These are phyloP conservation scores for Neoarthrinium moseri DNA, from an alignment of 2,329 filamentous ascomycete species.

Conservation along the genomic window DNA sequence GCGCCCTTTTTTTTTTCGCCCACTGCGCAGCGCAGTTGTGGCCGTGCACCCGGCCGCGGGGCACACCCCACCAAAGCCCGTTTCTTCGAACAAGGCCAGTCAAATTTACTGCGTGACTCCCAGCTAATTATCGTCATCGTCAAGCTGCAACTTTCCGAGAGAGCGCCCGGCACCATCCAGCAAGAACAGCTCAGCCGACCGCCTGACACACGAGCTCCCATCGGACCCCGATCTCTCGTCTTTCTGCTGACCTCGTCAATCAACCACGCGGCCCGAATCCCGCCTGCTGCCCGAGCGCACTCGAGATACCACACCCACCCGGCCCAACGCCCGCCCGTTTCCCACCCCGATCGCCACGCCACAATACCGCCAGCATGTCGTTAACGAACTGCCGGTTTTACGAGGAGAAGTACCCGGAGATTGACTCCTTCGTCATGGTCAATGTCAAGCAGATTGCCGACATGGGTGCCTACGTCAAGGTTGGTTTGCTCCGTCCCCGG, in stretches of 20 bases:
- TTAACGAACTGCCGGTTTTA: constrained; percentile 97
- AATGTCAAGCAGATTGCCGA: constrained; percentile 99
- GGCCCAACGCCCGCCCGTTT: not conserved
- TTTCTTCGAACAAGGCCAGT: constrained; percentile 1
- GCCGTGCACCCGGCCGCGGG: constrained; percentile 6
- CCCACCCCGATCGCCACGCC: constrained; percentile 17
- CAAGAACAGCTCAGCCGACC: no score
- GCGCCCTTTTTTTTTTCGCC: constrained; percentile 5
- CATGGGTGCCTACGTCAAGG: constrained; percentile 98
- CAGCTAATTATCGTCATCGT: constrained; percentile 3
- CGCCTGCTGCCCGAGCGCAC: constrained; percentile 7
- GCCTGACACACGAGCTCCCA: no score
- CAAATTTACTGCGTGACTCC: constrained; percentile 8
- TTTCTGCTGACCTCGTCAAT: no score
- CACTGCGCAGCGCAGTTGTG: no score
- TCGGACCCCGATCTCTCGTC: no score
- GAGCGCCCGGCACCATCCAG: no score
- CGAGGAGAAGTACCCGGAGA: constrained; percentile 96
- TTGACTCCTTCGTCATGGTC: constrained; percentile 99
- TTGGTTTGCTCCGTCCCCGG: not conserved
- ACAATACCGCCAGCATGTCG: constrained; percentile 71
- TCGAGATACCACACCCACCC: not conserved
- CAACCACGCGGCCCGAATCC: no score
- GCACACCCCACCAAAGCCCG: constrained; percentile 6
- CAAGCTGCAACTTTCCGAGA: no score